Conservation (phyloP, 2,329 filamentous ascomycete genomes). For the Fusarium kyushuense region DNA sequence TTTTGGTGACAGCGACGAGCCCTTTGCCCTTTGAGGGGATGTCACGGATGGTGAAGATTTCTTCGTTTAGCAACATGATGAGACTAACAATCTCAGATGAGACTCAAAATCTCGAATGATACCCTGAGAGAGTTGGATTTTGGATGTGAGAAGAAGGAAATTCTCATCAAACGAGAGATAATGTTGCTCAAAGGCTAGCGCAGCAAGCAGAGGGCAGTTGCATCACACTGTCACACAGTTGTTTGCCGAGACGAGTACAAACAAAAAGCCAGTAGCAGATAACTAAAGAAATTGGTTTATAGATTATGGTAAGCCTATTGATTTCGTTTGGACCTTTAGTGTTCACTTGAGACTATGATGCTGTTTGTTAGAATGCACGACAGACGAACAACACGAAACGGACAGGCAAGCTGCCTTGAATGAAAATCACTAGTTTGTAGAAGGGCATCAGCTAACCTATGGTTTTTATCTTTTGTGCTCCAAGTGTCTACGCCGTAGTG, state of each 20-base stretch:
- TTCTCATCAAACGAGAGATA: not conserved
- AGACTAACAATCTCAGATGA: not conserved
- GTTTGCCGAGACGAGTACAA: not conserved
- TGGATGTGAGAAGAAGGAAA: not conserved
- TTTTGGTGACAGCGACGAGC: conserved; percentile 15
- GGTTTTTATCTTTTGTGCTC: not conserved
- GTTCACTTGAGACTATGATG: not conserved
- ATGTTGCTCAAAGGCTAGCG: fast-evolving
- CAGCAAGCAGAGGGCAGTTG: not conserved
- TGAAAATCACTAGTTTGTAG: not conserved
- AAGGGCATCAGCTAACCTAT: not conserved
- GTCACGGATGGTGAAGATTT: not conserved
- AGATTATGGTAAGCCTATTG: not conserved
- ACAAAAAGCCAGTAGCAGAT: not conserved
- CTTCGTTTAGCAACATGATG: not conserved
- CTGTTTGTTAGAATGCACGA: not conserved
- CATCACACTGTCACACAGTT: not conserved
- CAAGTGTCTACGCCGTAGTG: not conserved
- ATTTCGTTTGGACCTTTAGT: too few relatives aligned
- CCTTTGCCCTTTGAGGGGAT: conserved; percentile 31
- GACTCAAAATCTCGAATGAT: not conserved
- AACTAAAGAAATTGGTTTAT: not conserved
- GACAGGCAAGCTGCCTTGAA: too few relatives aligned
- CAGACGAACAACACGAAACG: not conserved
- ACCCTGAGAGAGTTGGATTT: not conserved